phyloP scores from a whole-genome alignment of 2,329 filamentous ascomycete genomes.

The Trichoderma sp. region DNA sequence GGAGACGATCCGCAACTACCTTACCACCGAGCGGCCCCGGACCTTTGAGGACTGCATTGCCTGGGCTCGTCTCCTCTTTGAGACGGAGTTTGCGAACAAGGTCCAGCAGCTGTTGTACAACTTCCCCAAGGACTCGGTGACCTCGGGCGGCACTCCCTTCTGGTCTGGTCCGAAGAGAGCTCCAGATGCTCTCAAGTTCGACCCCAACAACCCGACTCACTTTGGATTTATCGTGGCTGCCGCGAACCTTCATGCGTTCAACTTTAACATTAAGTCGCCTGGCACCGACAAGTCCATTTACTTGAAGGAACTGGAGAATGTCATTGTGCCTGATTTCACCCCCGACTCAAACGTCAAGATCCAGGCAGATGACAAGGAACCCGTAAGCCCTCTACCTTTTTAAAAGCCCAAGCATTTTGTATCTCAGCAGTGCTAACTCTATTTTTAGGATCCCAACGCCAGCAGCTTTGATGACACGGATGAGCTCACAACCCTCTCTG shows the following conservation, averaged over 20 bases:
- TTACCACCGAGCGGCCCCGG: slow-evolving; percentile 87
- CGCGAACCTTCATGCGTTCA: slow-evolving; percentile 93
- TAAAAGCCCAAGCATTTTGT: background rate
- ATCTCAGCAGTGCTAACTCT: background rate
- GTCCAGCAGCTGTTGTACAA: slow-evolving; percentile 95
- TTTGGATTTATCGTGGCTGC: slow-evolving; percentile 83
- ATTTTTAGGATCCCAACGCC: slow-evolving; percentile 73
- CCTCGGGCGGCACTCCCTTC: slow-evolving; percentile 85
- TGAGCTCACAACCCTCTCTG: slow-evolving; percentile 71
- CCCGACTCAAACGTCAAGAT: slow-evolving; percentile 93
- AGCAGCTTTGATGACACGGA: slow-evolving; percentile 66
- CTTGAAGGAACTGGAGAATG: slow-evolving; percentile 76
- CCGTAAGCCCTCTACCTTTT: slow-evolving; percentile 48
- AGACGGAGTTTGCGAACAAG: slow-evolving; percentile 94
- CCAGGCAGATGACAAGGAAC: slow-evolving; percentile 91
- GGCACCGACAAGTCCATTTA: slow-evolving; percentile 67
- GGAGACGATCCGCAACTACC: slow-evolving; percentile 83
- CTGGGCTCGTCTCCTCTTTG: slow-evolving; percentile 91
- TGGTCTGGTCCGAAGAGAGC: slow-evolving; percentile 99
- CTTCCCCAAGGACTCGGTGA: slow-evolving; percentile 91
- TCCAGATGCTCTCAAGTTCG: slow-evolving; percentile 86
- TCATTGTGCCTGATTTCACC: slow-evolving; percentile 93
- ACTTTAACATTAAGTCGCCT: slow-evolving; percentile 93
- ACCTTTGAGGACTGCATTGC: slow-evolving; percentile 95
- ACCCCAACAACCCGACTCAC: slow-evolving; percentile 79